These are phyloP conservation scores for Eudorina sp. DNA, from an alignment of 139 green algal species.

Conservation along the genomic window DNA sequence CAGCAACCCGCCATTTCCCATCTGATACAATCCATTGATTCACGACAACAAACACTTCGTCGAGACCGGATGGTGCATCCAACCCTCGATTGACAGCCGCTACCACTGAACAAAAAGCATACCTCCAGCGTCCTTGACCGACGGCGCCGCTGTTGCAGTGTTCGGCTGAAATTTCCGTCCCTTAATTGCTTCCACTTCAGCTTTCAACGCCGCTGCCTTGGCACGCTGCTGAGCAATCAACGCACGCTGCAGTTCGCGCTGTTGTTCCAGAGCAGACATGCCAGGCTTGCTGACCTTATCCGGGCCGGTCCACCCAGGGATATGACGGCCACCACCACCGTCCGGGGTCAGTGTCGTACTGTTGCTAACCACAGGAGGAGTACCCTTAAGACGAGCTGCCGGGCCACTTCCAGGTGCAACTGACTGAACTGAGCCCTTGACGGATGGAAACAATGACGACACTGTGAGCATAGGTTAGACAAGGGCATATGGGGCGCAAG, in stretches of 20 bases:
- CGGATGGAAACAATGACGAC: not conserved
- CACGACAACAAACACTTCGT: too few relatives aligned
- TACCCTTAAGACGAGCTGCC: not conserved
- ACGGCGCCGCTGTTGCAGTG: too few relatives aligned
- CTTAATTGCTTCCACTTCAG: conserved; percentile 7
- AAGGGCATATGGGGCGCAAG: too few relatives aligned
- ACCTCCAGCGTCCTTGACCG: too few relatives aligned
- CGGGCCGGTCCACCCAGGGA: not conserved
- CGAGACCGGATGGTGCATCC: too few relatives aligned
- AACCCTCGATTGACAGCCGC: too few relatives aligned
- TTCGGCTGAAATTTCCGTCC: too few relatives aligned
- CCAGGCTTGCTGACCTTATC: not conserved
- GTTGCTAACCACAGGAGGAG: not conserved
- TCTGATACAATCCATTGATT: too few relatives aligned
- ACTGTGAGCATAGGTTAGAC: too few relatives aligned
- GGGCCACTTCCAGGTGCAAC: not conserved
- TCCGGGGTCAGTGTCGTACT: conserved; percentile 6
- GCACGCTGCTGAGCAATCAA: conserved; percentile 14
- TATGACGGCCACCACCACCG: conserved; percentile 1
- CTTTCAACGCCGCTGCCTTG: not conserved
- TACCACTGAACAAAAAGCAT: too few relatives aligned
- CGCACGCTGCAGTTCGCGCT: too few relatives aligned
- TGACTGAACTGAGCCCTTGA: not conserved
- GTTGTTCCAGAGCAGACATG: not conserved
- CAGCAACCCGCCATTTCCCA: too few relatives aligned